Conservation (phyloP, 2,329 filamentous ascomycete species). For the Colletotrichum sp. region DNA sequence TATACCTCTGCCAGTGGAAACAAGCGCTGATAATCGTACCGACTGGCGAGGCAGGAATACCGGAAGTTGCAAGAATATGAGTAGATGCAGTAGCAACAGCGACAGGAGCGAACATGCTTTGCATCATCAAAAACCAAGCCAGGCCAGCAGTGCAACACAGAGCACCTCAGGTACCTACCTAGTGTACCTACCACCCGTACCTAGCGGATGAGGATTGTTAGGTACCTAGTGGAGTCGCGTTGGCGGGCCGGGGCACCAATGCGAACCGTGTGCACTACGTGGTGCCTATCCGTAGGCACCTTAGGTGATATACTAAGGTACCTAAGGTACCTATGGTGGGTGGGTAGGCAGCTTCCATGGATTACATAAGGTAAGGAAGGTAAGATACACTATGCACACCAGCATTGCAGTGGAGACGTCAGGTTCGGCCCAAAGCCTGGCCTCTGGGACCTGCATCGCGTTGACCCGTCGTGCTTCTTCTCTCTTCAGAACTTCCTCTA, state of each 20-base stretch:
- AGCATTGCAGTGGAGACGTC: background rate
- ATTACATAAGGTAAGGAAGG: background rate
- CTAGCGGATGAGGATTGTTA: background rate
- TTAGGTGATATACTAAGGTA: no score
- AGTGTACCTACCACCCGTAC: background rate
- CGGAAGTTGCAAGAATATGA: background rate
- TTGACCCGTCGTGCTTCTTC: background rate
- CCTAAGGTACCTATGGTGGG: background rate
- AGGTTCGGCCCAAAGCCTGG: background rate
- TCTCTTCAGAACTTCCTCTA: background rate
- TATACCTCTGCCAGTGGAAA: background rate
- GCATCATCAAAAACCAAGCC: conserved; percentile 7
- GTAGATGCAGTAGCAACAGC: background rate
- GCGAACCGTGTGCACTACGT: conserved; percentile 8
- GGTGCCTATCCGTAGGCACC: no score
- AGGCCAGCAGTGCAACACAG: background rate
- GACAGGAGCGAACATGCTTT: background rate
- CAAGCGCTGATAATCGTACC: background rate
- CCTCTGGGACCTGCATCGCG: background rate
- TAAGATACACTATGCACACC: background rate
- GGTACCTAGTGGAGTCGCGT: background rate
- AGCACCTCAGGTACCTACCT: background rate
- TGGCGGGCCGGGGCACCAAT: background rate
- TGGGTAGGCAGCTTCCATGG: background rate
- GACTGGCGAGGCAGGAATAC: background rate